Base-by-base conservation (phyloP, 345 rosid species). In the Salix koriyanagi region DNA sequence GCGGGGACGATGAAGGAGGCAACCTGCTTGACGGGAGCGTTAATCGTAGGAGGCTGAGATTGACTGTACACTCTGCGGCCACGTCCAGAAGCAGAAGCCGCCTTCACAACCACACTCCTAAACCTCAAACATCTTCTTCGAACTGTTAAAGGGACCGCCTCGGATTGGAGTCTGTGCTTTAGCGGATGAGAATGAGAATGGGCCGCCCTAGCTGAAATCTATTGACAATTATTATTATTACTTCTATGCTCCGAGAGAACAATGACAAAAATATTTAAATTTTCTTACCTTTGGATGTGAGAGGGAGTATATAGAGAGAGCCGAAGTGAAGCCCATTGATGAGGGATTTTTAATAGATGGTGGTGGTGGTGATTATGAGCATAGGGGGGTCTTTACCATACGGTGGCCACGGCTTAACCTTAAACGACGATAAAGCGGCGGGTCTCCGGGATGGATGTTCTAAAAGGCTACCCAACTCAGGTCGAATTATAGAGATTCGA, bases 1-100 rank as follows among this genome's bases (percentile, higher is more conserved):
- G 94, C 88, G 0, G 97, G 97, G 28, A 81, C 84, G 37, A 85
- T 80, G 44, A 81, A 80, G 1, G 96, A 86, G 19, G 91, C 88
- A 84, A 89, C 69, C 87, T 88, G 90, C 87, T 89, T 85, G 34
- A 88, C 84, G 11, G 87, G 83, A 83, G 86, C 86, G 62, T 58
- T 84, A 71, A 85, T 65, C 28, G 83, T 75, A 54, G 87, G 74
- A 78, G 74, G 85, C 80, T 88, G 94, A 54, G 96, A 87, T 89
- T 90, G 86, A 69, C 87, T 79, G 68, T 90, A 91, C 32, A 70
- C 90, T 74, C 85, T 88, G 76, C 94, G 90, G 34, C 84, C 80
- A 30, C 85, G 85, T 56, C 88, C 87, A 13, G 73, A 84, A 0
- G 87, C 56, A 46, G 85, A 79, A 15, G 90, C 86, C 3, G 90